Percentiles rank a stretch among this genome's conserved stretches.
phyloP scores from a whole-genome alignment of 306 rosid genomes.

The Trifolium fragiferum region DNA sequence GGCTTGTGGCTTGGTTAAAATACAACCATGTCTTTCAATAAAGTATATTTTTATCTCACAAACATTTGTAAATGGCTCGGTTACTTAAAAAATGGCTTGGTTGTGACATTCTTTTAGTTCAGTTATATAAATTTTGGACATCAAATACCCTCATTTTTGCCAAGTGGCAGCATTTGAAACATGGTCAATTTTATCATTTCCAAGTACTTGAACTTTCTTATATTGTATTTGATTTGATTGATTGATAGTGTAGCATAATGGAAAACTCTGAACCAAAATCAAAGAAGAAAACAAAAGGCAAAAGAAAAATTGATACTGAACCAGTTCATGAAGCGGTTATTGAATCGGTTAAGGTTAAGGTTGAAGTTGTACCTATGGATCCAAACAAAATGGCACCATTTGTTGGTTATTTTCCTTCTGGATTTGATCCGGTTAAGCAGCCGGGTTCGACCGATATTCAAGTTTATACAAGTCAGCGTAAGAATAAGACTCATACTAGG shows the following conservation, averaged over 20 bases:
- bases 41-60: too few species aligned
- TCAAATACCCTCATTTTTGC: too few species aligned
- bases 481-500: conserved; percentile 66
- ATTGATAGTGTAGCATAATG: conserved; percentile 48
- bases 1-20: too few species aligned
- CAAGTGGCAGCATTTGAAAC: too few species aligned
- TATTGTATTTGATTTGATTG: too few species aligned
- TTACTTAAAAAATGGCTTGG: too few species aligned
- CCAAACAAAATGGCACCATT: conserved; percentile 62
- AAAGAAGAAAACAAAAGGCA: conserved; percentile 47
- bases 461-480: conserved; percentile 53
- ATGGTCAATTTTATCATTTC: too few species aligned
- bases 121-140: too few species aligned
- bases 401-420: conserved; percentile 82
- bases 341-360: conserved; percentile 44
- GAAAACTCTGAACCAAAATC: conserved; percentile 46
- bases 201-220: too few species aligned
- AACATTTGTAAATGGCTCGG: too few species aligned
- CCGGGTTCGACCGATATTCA: conserved; percentile 40
- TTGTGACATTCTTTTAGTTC: too few species aligned
- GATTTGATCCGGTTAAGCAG: conserved; percentile 59
- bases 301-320: conserved; percentile 39
- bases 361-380: conserved; percentile 51
- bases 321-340: neutral
- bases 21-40: too few species aligned